Evolutionary conservation across 73 alveolate species (phyloP).

Genomic region (Tetrahymena borealis): DNA sequence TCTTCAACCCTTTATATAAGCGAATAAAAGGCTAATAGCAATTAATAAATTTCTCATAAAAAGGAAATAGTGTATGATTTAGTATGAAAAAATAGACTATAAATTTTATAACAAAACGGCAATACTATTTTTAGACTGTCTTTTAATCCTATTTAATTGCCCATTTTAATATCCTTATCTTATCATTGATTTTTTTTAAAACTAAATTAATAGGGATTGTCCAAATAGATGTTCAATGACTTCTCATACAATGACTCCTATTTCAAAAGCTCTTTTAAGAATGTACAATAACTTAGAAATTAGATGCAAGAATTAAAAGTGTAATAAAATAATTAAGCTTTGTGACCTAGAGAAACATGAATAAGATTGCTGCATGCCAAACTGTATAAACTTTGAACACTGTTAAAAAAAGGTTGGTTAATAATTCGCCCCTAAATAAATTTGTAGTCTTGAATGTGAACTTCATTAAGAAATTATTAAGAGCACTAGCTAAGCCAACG

Average conservation of each 20-base stretch:
- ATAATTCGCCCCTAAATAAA: not conserved
- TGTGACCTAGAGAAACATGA: conserved; percentile 10
- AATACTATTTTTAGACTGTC: no score
- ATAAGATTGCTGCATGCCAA: not conserved
- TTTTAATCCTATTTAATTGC: no score
- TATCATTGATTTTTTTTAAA: no score
- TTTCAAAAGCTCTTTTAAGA: not conserved
- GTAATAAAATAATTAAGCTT: not conserved
- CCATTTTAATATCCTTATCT: no score
- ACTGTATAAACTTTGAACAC: not conserved
- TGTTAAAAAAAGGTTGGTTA: not conserved
- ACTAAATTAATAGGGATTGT: not conserved
- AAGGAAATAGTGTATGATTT: no score
- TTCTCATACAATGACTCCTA: not conserved
- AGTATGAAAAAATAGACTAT: no score
- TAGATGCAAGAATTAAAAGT: not conserved
- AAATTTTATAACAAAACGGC: no score
- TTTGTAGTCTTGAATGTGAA: not conserved
- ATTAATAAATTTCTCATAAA: no score
- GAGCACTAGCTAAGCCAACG: not conserved
- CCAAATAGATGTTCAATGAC: not conserved
- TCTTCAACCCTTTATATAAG: no score
- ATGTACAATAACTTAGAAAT: not conserved
- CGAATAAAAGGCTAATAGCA: no score
- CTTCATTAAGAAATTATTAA: not conserved